Evolutionary conservation across 1,139 yeast genomes (phyloP), one percentile per base, ranked within the genome.

Genomic region (Kodamaea plutei): DNA sequence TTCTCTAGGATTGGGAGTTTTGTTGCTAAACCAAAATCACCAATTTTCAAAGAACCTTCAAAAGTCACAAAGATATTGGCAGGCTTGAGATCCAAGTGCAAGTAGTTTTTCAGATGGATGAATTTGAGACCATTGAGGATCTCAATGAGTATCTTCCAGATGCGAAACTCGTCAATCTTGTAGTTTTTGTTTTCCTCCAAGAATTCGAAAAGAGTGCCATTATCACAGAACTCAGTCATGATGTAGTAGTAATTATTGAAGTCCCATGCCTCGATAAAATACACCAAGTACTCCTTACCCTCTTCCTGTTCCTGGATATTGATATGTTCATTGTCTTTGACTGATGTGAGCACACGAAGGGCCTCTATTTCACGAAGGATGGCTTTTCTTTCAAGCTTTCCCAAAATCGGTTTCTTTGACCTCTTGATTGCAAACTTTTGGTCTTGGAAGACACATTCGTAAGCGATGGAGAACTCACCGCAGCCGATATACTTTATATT

Each of bases 221-320:
- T 89, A 52, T 91, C 99, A 59, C 96, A 91, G 52, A 66, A 88
- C 49, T 89, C 97, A 2, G 95, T 89, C 93, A 89, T 87, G 25
- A 91, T 85, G 54, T 89, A 91, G 45, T 83, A 75, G 46, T 80
- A 79, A 33, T 77, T 77, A 43, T 73, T 69, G 48, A 64, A 64
- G 44, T 85, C 94, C 97, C 97, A 91, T 8, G 88, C 88, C 50
- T 87, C 89, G 18, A 84, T 73, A 41, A 85, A 76, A 43, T 79
- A 79, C 24, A 91, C 76, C 27, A 89, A 75, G 52, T 84, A 81
- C 45, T 84, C 95, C 43, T 79, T 77, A 3, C 91, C 94, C 35
- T 65, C 72, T 41, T 82, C 91, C 38, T 76, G 79, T 44, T 82
- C 87, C 29, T 64, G 64, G 28, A 59, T 37, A 38, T 63, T 54